Evolutionary conservation across 2,329 filamentous ascomycete genomes (phyloP).

Genomic region (Fusarium graminum): DNA sequence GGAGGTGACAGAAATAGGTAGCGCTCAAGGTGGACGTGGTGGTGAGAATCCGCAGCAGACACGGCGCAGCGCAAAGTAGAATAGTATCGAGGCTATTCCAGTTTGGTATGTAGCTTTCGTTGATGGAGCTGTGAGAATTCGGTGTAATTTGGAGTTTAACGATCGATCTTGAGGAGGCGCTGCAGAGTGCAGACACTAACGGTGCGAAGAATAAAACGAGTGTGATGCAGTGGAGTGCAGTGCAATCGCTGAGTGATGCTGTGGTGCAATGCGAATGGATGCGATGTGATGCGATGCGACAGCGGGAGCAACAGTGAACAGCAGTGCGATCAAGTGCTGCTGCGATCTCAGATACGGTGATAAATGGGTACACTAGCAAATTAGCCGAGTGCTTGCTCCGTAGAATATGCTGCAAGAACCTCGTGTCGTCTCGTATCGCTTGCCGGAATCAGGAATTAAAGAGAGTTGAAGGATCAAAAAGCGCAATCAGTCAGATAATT

Average conservation of each 20-base stretch:
- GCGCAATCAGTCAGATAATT: slow-evolving; percentile 18
- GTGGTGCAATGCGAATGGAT: slow-evolving; percentile 10
- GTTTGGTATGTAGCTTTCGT: slow-evolving; percentile 28
- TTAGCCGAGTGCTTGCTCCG: slow-evolving; percentile 20
- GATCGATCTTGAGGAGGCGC: background rate
- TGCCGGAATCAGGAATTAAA: slow-evolving; percentile 7
- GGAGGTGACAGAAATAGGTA: slow-evolving; percentile 24
- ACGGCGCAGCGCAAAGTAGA: slow-evolving; percentile 27
- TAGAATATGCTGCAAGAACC: background rate
- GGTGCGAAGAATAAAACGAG: slow-evolving; percentile 4
- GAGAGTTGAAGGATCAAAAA: slow-evolving; percentile 6
- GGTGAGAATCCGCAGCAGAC: slow-evolving; percentile 35
- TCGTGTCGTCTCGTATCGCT: slow-evolving; percentile 19
- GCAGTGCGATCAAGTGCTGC: slow-evolving; percentile 27
- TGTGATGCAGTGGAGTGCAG: slow-evolving; percentile 7
- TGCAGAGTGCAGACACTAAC: background rate
- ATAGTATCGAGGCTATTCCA: slow-evolving; percentile 25
- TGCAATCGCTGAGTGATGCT: background rate
- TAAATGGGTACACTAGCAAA: slow-evolving; percentile 15
- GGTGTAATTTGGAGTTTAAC: slow-evolving; percentile 24
- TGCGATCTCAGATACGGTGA: slow-evolving; percentile 25
- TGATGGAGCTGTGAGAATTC: slow-evolving; percentile 23
- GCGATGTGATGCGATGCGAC: slow-evolving; percentile 21
- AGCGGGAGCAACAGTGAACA: slow-evolving; percentile 33
- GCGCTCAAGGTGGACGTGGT: slow-evolving; percentile 7